Evolutionary conservation across 179 eudicot species (phyloP).

Genomic region (Pouteria campechiana): DNA sequence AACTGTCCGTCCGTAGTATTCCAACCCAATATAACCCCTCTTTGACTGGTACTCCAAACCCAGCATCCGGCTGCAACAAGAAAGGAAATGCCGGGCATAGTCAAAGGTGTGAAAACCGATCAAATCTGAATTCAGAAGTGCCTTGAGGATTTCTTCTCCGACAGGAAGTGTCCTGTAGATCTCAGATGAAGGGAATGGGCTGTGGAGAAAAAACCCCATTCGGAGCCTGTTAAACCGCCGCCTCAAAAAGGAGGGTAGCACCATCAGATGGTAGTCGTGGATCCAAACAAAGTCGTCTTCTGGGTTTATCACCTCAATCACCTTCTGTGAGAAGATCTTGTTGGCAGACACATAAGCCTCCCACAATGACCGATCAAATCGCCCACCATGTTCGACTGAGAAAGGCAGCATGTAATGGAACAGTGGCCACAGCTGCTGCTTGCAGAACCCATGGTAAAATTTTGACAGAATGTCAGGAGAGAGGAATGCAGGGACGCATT

Average conservation of each 20-base stretch:
- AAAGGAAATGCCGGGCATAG: constrained; percentile 20
- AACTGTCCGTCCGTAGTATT: constrained; percentile 18
- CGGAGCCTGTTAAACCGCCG: constrained; percentile 15
- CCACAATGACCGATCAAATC: constrained; percentile 19
- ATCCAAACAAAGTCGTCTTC: constrained; percentile 25
- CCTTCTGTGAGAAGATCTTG: constrained; percentile 17
- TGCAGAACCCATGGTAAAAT: constrained; percentile 11
- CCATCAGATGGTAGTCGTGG: constrained; percentile 25
- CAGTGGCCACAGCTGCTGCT: constrained; percentile 12
- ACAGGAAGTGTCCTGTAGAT: constrained; percentile 20
- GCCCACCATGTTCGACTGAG: constrained; percentile 7
- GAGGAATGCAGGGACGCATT: constrained; percentile 10
- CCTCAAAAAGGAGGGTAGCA: constrained; percentile 23
- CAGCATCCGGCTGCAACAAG: constrained; percentile 24
- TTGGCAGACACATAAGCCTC: constrained; percentile 22
- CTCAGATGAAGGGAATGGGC: constrained; percentile 18
- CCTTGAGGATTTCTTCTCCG: constrained; percentile 21
- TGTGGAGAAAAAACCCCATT: constrained; percentile 19
- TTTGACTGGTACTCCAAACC: constrained; percentile 22
- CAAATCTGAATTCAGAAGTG: constrained; percentile 16
- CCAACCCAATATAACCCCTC: constrained; percentile 22
- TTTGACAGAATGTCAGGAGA: constrained; percentile 6
- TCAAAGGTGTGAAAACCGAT: constrained; percentile 26
- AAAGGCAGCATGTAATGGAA: constrained; percentile 12
- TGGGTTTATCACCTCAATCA: constrained; percentile 24